phyloP scores from a whole-genome alignment of 2,329 filamentous ascomycete genomes.

The Alternaria sp. region DNA sequence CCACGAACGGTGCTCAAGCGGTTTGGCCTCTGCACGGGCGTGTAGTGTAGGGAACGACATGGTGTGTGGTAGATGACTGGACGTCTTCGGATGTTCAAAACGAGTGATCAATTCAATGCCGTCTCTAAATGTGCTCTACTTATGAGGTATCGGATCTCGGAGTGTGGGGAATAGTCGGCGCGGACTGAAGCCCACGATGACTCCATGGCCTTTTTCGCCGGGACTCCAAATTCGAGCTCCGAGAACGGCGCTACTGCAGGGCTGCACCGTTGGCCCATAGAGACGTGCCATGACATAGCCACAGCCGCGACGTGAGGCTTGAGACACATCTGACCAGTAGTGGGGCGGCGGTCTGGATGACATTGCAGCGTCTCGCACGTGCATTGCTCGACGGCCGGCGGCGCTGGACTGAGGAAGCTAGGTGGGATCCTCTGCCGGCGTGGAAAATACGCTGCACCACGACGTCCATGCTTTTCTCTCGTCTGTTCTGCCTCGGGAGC shows the following conservation, averaged over 20 bases:
- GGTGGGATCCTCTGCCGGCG: slow-evolving; percentile 10
- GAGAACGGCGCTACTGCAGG: slow-evolving; percentile 35
- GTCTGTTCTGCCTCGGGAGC: slow-evolving; percentile 6
- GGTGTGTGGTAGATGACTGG: slow-evolving; percentile 4
- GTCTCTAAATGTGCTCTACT: not conserved
- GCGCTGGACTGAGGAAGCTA: slow-evolving; percentile 12
- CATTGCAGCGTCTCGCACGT: slow-evolving; percentile 21
- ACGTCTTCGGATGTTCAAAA: not conserved
- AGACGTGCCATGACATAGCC: not conserved
- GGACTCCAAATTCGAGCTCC: slow-evolving; percentile 21
- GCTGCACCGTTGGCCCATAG: not conserved
- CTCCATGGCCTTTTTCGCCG: slow-evolving; percentile 34
- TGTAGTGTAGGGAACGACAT: slow-evolving; percentile 50
- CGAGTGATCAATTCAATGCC: not conserved
- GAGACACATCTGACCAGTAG: slow-evolving; percentile 1
- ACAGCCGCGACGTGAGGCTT: not conserved
- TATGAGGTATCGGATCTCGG: slow-evolving; percentile 20
- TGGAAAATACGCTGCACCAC: slow-evolving; percentile 11
- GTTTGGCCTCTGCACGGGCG: slow-evolving; percentile 52
- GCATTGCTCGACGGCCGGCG: slow-evolving; percentile 14
- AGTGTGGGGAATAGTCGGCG: slow-evolving; percentile 15
- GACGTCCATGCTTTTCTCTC: slow-evolving; percentile 8
- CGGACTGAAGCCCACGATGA: slow-evolving; percentile 27
- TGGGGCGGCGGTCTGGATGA: not conserved
- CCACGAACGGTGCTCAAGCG: slow-evolving; percentile 49